Percentiles rank a stretch among this genome's conserved stretches.
These are phyloP conservation scores for Gnetum montanum DNA, from an alignment of 75 land plant genomes.

Conservation along the genomic window DNA sequence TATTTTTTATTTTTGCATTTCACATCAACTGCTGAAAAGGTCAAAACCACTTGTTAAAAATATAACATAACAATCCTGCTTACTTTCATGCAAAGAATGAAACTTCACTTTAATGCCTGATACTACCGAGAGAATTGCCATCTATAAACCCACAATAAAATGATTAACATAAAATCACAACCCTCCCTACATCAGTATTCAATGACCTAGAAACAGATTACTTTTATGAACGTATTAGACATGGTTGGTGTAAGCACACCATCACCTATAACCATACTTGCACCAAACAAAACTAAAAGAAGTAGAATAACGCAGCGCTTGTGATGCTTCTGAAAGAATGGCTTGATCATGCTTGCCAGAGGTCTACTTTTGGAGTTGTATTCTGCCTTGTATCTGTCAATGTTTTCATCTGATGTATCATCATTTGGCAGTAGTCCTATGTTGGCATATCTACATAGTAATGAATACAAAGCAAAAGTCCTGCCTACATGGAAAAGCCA, in stretches of 20 bases:
- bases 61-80: too few relatives aligned
- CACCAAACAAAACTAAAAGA: conserved; percentile 45
- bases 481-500: conserved; percentile 26
- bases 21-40: too few relatives aligned
- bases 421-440: conserved; percentile 23
- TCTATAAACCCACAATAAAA: too few relatives aligned
- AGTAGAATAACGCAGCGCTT: conserved; percentile 21
- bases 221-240: conserved; percentile 46
- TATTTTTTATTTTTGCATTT: too few relatives aligned
- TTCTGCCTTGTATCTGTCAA: conserved; percentile 17
- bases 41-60: too few relatives aligned
- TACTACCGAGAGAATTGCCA: too few relatives aligned
- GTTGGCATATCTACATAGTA: conserved; percentile 40
- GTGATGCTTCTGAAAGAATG: conserved; percentile 40
- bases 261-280: conserved; percentile 70
- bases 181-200: too few relatives aligned
- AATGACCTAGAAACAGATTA: too few relatives aligned
- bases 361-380: too few relatives aligned
- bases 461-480: conserved; percentile 59
- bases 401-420: conserved; percentile 18
- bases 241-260: conserved; percentile 67
- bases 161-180: too few relatives aligned
- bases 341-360: conserved; percentile 17
- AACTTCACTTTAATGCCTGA: too few relatives aligned
- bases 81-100: too few relatives aligned